Conservation (phyloP, 1,284 basidiomycete genomes). For the Cutaneotrichosporon sp. region DNA sequence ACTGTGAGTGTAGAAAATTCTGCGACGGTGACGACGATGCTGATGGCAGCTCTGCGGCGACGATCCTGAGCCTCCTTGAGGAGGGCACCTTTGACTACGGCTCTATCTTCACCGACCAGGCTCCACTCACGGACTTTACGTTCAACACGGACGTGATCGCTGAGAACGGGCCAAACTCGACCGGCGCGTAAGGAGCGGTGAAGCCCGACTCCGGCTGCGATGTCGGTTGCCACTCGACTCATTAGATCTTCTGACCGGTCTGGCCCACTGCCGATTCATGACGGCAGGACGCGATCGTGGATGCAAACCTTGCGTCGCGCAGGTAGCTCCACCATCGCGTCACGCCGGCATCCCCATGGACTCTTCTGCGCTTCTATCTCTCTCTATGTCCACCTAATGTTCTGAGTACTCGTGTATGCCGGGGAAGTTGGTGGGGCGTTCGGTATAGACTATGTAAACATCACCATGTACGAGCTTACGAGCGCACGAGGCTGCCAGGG, state of each 20-base stretch:
- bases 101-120: slow-evolving; percentile 52
- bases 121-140: slow-evolving; percentile 30
- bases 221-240: too few relatives aligned
- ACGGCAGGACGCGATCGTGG: too few relatives aligned
- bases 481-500: too few relatives aligned
- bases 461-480: not conserved
- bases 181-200: not conserved
- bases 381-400: not conserved
- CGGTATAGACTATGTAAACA: not conserved
- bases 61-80: slow-evolving; percentile 51
- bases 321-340: too few relatives aligned
- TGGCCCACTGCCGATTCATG: not conserved
- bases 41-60: slow-evolving; percentile 43
- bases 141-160: slow-evolving; percentile 14
- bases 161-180: not conserved
- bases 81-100: slow-evolving; percentile 53
- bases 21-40: not conserved
- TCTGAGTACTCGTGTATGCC: not conserved
- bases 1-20: slow-evolving; percentile 10
- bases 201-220: too few relatives aligned
- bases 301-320: too few relatives aligned
- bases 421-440: not conserved
- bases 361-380: not conserved
- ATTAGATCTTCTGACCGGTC: not conserved
- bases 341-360: not conserved